Percentiles rank a stretch among this genome's conserved stretches.
phyloP scores from a whole-genome alignment of 1,139 yeast species.

The Candida sp. region DNA sequence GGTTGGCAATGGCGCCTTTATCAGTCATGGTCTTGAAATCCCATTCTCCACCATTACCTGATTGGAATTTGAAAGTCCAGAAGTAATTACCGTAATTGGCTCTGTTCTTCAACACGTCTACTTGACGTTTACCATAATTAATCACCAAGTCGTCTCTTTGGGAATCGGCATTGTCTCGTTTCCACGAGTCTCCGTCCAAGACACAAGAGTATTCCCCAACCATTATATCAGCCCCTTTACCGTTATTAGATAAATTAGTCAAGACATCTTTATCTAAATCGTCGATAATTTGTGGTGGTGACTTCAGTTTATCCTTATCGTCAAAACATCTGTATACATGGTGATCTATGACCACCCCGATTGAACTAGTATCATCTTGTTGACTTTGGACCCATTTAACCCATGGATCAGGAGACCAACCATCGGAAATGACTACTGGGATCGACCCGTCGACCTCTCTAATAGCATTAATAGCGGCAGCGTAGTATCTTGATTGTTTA shows the following conservation, averaged over 20 bases:
- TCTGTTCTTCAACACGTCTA: constrained; percentile 41
- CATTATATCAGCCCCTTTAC: constrained; percentile 61
- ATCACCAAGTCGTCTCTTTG: constrained; percentile 32
- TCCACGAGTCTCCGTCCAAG: constrained; percentile 74
- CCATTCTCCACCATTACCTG: constrained; percentile 97
- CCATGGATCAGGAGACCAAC: constrained; percentile 91
- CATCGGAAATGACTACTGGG: constrained; percentile 85
- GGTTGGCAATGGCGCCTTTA: constrained; percentile 49
- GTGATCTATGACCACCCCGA: constrained; percentile 75
- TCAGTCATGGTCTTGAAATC: constrained; percentile 80
- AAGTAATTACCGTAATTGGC: constrained; percentile 74
- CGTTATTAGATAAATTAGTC: constrained; percentile 45
- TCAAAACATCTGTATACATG: constrained; percentile 88
- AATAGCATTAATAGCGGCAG: constrained; percentile 62
- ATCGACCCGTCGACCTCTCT: constrained; percentile 51
- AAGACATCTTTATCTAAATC: constrained; percentile 55
- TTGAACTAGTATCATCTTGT: constrained; percentile 31
- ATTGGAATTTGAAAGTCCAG: constrained; percentile 87
- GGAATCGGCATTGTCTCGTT: constrained; percentile 45
- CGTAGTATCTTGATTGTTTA: constrained; percentile 59
- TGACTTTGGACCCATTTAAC: constrained; percentile 56
- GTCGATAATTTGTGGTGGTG: constrained; percentile 59
- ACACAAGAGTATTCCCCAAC: constrained; percentile 94
- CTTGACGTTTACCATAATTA: constrained; percentile 41
- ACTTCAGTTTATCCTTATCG: constrained; percentile 64